Evolutionary conservation across 768 basidiomycete genomes (phyloP).

Genomic region (Lactarius hatsudake): DNA sequence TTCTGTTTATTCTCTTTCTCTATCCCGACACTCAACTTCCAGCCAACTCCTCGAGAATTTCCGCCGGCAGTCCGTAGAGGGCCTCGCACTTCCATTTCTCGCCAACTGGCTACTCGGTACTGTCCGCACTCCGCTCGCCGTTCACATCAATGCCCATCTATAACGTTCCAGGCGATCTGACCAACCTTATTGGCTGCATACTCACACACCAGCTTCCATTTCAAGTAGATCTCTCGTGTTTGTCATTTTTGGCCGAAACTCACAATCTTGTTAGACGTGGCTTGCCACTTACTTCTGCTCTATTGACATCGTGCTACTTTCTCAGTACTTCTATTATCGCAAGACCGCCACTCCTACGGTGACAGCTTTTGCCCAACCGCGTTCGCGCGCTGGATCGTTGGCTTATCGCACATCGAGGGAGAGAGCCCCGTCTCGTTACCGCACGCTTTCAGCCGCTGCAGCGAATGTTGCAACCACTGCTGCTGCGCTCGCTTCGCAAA

Average conservation of each 20-base stretch:
- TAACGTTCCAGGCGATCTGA: slow-evolving; percentile 68
- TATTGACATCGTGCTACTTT: slow-evolving; percentile 72
- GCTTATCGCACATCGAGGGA: slow-evolving; percentile 51
- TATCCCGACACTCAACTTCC: slow-evolving; percentile 17
- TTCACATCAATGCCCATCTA: not conserved
- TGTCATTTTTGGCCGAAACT: slow-evolving; percentile 24
- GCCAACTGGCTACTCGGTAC: slow-evolving; percentile 89
- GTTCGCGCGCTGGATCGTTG: slow-evolving; percentile 40
- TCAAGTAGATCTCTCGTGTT: slow-evolving; percentile 52
- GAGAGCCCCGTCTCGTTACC: slow-evolving; percentile 57
- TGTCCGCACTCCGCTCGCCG: slow-evolving; percentile 25
- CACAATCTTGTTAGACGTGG: slow-evolving; percentile 55
- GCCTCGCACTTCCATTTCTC: slow-evolving; percentile 90
- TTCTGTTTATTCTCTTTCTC: not conserved
- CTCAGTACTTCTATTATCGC: slow-evolving; percentile 80
- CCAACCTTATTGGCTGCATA: slow-evolving; percentile 88
- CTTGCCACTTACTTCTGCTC: slow-evolving; percentile 90
- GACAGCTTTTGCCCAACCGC: slow-evolving; percentile 38
- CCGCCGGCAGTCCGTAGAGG: slow-evolving; percentile 73
- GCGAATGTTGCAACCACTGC: slow-evolving; percentile 65
- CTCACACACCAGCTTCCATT: slow-evolving; percentile 93
- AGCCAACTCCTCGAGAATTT: slow-evolving; percentile 87
- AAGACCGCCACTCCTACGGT: slow-evolving; percentile 36
- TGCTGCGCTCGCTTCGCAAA: slow-evolving; percentile 64
- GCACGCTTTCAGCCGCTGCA: slow-evolving; percentile 64